Conservation (phyloP, 2,329 filamentous ascomycete species). For the Venturia nashicola region DNA sequence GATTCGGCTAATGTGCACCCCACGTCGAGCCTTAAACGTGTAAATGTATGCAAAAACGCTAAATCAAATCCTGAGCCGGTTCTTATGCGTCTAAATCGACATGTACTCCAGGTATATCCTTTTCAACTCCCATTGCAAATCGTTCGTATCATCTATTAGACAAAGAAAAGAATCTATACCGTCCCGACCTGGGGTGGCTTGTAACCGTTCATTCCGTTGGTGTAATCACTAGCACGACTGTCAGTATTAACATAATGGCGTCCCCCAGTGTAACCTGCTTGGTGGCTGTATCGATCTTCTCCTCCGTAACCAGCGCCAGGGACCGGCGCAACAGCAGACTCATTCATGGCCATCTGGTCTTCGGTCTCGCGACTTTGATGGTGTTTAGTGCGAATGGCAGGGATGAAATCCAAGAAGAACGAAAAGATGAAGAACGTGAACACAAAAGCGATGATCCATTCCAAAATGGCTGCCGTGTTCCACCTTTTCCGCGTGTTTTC, state of each 20-base stretch:
- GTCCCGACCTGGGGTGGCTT: not conserved
- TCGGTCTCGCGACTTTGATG: constrained; percentile 19
- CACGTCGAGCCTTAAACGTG: not conserved
- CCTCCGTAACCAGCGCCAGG: constrained; percentile 10
- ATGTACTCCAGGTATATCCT: not conserved
- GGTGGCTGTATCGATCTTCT: constrained; percentile 7
- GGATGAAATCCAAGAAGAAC: constrained; percentile 78
- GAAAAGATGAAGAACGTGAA: constrained; percentile 82
- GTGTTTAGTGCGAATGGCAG: constrained; percentile 35
- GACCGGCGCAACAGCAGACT: not conserved
- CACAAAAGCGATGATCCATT: constrained; percentile 69
- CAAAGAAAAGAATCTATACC: not conserved
- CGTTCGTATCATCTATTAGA: not conserved
- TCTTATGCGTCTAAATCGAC: not conserved
- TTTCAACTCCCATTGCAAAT: not conserved
- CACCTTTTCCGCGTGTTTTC: constrained; percentile 36
- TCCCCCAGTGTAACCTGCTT: constrained; percentile 15
- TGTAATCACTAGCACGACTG: constrained; percentile 14
- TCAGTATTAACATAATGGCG: constrained; percentile 10
- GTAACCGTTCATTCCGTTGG: constrained; percentile 11
- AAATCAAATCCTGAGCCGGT: not conserved
- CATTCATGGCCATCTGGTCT: constrained; percentile 18
- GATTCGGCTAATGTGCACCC: not conserved
- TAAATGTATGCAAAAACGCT: not conserved
- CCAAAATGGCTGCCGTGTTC: constrained; percentile 64